Conservation (phyloP, 495 filamentous ascomycete genomes). For the Hypoxylon cercidicola region DNA sequence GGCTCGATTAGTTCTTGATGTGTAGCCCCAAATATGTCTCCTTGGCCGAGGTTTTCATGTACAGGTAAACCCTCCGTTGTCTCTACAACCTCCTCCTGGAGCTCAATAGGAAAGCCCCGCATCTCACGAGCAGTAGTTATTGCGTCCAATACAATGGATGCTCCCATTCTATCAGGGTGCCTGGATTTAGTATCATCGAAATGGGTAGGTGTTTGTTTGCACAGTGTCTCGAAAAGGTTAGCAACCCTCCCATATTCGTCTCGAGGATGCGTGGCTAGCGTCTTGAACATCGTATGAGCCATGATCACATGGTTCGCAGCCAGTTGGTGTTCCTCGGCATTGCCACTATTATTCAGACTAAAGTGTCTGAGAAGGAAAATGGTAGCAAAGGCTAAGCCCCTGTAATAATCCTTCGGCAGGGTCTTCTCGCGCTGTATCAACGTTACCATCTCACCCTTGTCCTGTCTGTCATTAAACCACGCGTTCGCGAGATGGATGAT, state of each 20-base stretch:
- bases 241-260: constrained; percentile 40
- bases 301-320: constrained; percentile 46
- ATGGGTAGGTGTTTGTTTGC: constrained; percentile 31
- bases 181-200: constrained; percentile 9
- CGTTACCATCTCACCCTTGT: constrained; percentile 14
- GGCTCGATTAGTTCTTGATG: constrained; percentile 24
- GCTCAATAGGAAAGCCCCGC: constrained; percentile 27
- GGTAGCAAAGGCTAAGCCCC: constrained; percentile 40
- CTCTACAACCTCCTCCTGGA: constrained; percentile 11
- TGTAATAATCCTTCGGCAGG: constrained; percentile 42
- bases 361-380: constrained; percentile 44
- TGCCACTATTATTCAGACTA: constrained; percentile 26
- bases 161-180: constrained; percentile 34
- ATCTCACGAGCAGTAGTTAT: constrained; percentile 27
- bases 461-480: constrained; percentile 25
- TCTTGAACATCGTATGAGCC: constrained; percentile 41
- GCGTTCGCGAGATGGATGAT: constrained; percentile 37
- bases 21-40: constrained; percentile 12
- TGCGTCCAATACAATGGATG: constrained; percentile 36
- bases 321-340: constrained; percentile 44
- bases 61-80: constrained; percentile 7
- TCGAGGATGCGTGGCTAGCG: constrained; percentile 13
- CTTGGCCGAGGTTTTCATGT: constrained; percentile 4
- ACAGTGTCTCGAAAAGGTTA: constrained; percentile 40
- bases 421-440: constrained; percentile 21